Evolutionary conservation across 2,329 filamentous ascomycete genomes (phyloP), one percentile per base, ranked within the genome.

Genomic region (Ceratocystiopsis brevicomis): DNA sequence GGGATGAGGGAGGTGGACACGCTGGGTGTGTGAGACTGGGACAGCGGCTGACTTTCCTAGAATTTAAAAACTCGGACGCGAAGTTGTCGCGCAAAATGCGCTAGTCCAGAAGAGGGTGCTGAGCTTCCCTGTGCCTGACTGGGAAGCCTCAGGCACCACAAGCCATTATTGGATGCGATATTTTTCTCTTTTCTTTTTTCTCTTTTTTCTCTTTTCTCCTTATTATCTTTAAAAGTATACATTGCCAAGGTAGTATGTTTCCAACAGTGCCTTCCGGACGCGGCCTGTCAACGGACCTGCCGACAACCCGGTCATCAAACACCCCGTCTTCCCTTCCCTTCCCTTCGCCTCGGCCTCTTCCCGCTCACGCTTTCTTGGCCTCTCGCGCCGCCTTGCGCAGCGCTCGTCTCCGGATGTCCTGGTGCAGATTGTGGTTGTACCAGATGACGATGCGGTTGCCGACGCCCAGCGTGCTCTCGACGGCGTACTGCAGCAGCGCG

Each of bases 381-480:
- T 92, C 82, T 39, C 85, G 74, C 54, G 83, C 84, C 4, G 76
- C 78, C 70, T 94, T 95, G 57, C 71, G 78, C 56, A 95, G 63
- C 37, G 87, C 87, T 44, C 86, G 71, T 59, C 71, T 79, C 52
- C 87, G 76, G 48, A 95, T 94, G 46, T 78, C 76, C 54, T 81
- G 65, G 57, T 95, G 87, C 78, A 92, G 87, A 51, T 64, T 66
- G 50, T 67, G 61, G 58, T 74, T 76, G 54, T 65, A 59, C 52
- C 56, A 60, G 37, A 74, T 63, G 12, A 60, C 64, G 18, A 69
- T 39, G 14, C 57, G 56, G 53, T 63, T 65, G 41, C 65, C 69
- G 18, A 64, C 61, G 6, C 72, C 72, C 32, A 69, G 54, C 0
- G 71, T 66, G 50, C 63, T 74, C 58, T 76, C 72, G 34, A 95